Evolutionary conservation across 2,329 filamentous ascomycete species (phyloP), one percentile per base, ranked within the genome.

Genomic region (Xylaria sp.): DNA sequence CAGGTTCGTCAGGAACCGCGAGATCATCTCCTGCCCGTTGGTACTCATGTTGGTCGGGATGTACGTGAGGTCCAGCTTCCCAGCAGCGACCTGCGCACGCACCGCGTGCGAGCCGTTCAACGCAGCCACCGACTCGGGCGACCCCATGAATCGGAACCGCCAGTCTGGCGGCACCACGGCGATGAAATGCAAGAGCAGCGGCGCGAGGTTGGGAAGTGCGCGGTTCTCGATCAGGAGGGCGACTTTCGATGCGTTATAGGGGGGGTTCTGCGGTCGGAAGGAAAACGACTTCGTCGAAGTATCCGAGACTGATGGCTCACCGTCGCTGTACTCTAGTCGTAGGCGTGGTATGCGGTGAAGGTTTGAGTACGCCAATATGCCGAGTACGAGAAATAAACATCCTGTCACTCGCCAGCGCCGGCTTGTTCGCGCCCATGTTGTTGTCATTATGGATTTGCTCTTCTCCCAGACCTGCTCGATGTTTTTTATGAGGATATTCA

Each of bases 61-160:
- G 70, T 81, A 81, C 1, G 80, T 83, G 20, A 88, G 77, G 63
- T 86, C 83, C 12, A 87, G 79, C 75, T 86, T 87, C 45, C 82
- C 83, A 1, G 78, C 66, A 20, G 67, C 70, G 39, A 82, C 79
- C 52, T 83, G 81, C 68, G 81, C 75, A 10, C 81, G 81, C 74
- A 86, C 83, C 46, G 84, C 83, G 15, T 81, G 76, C 34, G 81
- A 83, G 61, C 72, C 56, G 75, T 85, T 85, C 73, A 87, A 74
- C 68, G 72, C 72, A 41, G 78, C 77, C 32, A 87, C 82, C 8
- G 83, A 84, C 59, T 81, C 80, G 25, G 75, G 34, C 15, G 83
- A 85, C 62, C 86, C 85, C 81, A 87, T 85, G 80, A 87, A 87
- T 46, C 82, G 81, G 78, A 87, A 86, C 34, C 82, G 83, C 86